Conservation (phyloP, 2,329 filamentous ascomycete genomes). For the Aplosporella prunicola region DNA sequence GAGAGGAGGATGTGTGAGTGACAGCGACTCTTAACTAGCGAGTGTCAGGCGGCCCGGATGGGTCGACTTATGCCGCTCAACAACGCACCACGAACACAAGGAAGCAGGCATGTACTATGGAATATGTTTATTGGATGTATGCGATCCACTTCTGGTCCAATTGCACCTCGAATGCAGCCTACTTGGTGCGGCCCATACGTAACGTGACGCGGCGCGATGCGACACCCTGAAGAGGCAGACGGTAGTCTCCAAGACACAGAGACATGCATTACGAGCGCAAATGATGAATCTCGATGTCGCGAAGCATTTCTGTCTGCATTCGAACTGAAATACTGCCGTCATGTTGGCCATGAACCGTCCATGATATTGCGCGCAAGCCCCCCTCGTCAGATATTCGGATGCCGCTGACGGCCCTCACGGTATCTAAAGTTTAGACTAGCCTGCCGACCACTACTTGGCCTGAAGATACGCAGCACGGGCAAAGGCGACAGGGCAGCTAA, state of each 20-base stretch:
- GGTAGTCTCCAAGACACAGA: slow-evolving; percentile 7
- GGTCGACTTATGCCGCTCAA: slow-evolving; percentile 11
- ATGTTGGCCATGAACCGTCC: too few relatives aligned
- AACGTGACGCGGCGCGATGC: slow-evolving; percentile 8
- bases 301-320: too few relatives aligned
- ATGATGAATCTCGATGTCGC: too few relatives aligned
- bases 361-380: slow-evolving; percentile 3
- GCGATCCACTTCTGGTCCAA: slow-evolving; percentile 5
- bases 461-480: slow-evolving; percentile 6
- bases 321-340: too few relatives aligned
- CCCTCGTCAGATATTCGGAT: slow-evolving; percentile 3
- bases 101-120: too few relatives aligned
- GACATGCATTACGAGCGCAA: too few relatives aligned
- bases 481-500: slow-evolving; percentile 2
- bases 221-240: slow-evolving; percentile 6
- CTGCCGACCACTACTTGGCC: slow-evolving; percentile 5
- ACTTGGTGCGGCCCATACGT: slow-evolving; percentile 4
- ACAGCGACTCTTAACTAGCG: slow-evolving; percentile 11
- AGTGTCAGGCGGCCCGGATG: slow-evolving; percentile 11
- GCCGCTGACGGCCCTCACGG: slow-evolving; percentile 8
- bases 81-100: slow-evolving; percentile 9
- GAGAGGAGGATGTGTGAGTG: slow-evolving; percentile 11
- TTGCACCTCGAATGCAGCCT: slow-evolving; percentile 8
- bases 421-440: slow-evolving; percentile 8
- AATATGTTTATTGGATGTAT: slow-evolving; percentile 2